These are phyloP conservation scores for Phytophthora palmivora DNA, from an alignment of 352 stramenopile genomes.

Conservation along the genomic window DNA sequence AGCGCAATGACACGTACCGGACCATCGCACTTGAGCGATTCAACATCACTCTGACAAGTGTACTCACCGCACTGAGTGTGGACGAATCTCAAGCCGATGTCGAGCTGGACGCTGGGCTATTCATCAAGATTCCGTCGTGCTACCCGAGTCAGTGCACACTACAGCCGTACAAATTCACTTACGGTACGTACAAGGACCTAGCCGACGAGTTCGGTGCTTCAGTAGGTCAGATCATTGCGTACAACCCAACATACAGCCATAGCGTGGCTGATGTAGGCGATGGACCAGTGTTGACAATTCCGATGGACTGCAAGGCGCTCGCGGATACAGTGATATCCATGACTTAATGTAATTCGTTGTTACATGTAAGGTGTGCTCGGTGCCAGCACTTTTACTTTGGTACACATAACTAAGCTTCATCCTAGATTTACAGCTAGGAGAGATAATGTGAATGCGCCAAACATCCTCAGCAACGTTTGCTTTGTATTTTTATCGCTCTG, in stretches of 20 bases:
- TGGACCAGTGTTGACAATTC: neutral
- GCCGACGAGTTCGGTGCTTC: neutral
- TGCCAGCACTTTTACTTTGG: neutral
- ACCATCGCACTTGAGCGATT: constrained; percentile 29
- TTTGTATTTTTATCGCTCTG: constrained; percentile 20
- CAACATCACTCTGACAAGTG: constrained; percentile 27
- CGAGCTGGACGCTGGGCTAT: neutral
- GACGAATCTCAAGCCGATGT: constrained; percentile 28
- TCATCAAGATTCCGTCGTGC: constrained; percentile 13
- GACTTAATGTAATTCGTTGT: neutral
- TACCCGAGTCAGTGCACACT: constrained; percentile 30
- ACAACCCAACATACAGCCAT: neutral
- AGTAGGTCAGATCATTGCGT: neutral
- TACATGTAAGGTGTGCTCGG: neutral
- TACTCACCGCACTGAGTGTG: constrained; percentile 14
- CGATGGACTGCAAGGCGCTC: neutral
- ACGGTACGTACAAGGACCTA: neutral
- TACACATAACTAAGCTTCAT: neutral
- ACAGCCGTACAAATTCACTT: constrained; percentile 17
- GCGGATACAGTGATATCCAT: neutral
- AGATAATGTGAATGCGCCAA: no score
- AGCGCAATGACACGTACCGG: constrained; percentile 20
- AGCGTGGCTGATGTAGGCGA: neutral
- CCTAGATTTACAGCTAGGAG: neutral
- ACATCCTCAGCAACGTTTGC: neutral